Percentiles rank a stretch among this genome's conserved stretches.
These are phyloP conservation scores for Xerocomus minutiporus DNA, from an alignment of 1,284 basidiomycete species.

Conservation along the genomic window DNA sequence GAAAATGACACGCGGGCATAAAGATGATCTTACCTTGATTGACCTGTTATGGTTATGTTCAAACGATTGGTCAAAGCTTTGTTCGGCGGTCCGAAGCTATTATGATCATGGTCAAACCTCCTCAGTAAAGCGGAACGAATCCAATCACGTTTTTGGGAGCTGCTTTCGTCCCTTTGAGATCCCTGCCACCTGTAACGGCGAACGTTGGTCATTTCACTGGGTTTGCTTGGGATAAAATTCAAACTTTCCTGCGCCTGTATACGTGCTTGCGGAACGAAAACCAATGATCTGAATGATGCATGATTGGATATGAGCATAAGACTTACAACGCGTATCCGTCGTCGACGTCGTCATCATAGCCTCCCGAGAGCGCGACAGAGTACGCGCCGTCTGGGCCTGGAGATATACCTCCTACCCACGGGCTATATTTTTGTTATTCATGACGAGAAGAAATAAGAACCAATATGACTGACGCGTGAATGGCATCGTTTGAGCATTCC, in stretches of 20 bases:
- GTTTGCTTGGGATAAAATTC: background rate
- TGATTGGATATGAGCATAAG: background rate
- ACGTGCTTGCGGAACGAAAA: conserved; percentile 46
- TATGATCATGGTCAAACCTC: conserved; percentile 29
- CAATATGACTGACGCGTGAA: conserved; percentile 61
- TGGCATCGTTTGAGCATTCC: conserved; percentile 64
- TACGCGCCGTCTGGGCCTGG: conserved; percentile 65
- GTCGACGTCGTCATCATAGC: conserved; percentile 83
- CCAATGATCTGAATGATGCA: background rate
- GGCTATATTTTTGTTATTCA: conserved; percentile 37
- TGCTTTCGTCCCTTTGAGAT: conserved; percentile 72
- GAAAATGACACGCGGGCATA: background rate
- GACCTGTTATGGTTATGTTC: conserved; percentile 67
- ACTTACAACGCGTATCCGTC: conserved; percentile 76
- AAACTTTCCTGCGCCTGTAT: conserved; percentile 63
- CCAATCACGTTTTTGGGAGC: conserved; percentile 70
- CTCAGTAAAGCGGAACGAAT: background rate
- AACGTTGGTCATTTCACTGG: background rate
- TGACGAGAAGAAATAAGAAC: background rate
- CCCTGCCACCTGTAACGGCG: conserved; percentile 59
- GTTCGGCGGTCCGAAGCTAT: conserved; percentile 78
- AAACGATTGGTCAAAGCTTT: conserved; percentile 75
- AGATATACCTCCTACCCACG: conserved; percentile 76
- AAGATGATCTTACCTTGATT: conserved; percentile 45
- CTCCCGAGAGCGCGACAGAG: conserved; percentile 76